Evolutionary conservation across 2,329 filamentous ascomycete species (phyloP).

Genomic region (Cytospora leucostoma): DNA sequence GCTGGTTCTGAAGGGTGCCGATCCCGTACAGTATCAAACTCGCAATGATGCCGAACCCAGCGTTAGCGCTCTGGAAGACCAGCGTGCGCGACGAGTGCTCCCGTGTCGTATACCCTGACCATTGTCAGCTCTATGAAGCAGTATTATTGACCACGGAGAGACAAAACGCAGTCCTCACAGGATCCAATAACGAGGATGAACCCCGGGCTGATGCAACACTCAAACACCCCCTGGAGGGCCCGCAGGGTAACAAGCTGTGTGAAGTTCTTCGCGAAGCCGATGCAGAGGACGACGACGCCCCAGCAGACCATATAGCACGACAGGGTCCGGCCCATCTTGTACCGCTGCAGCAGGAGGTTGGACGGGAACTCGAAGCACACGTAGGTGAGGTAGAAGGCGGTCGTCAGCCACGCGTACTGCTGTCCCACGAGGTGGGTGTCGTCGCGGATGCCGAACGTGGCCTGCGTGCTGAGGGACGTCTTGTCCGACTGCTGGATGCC

Average conservation of each 20-base stretch:
- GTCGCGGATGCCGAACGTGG: constrained; percentile 41
- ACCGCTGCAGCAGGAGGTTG: constrained; percentile 36
- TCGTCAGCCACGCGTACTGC: constrained; percentile 36
- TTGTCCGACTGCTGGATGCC: constrained; percentile 53
- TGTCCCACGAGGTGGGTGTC: constrained; percentile 34
- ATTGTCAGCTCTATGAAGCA: too few species aligned
- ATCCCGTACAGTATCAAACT: constrained; percentile 42
- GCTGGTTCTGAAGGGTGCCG: constrained; percentile 35
- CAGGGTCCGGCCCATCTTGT: constrained; percentile 32
- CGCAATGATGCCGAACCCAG: constrained; percentile 41
- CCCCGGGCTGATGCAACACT: constrained; percentile 42
- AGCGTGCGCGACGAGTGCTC: constrained; percentile 41
- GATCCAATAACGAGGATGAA: constrained; percentile 42
- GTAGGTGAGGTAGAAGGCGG: constrained; percentile 40
- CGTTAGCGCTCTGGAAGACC: constrained; percentile 42
- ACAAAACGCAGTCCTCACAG: constrained; percentile 25
- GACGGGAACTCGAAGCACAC: constrained; percentile 38
- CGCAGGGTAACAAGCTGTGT: constrained; percentile 40
- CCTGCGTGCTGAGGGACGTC: constrained; percentile 43
- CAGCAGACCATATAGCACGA: constrained; percentile 35
- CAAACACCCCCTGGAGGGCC: constrained; percentile 42
- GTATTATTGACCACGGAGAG: too few species aligned
- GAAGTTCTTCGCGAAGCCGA: constrained; percentile 43
- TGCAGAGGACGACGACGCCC: constrained; percentile 40
- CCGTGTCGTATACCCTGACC: constrained; percentile 38